Evolutionary conservation across 495 filamentous ascomycete genomes (phyloP).

Genomic region (Penicillium subrubescens): DNA sequence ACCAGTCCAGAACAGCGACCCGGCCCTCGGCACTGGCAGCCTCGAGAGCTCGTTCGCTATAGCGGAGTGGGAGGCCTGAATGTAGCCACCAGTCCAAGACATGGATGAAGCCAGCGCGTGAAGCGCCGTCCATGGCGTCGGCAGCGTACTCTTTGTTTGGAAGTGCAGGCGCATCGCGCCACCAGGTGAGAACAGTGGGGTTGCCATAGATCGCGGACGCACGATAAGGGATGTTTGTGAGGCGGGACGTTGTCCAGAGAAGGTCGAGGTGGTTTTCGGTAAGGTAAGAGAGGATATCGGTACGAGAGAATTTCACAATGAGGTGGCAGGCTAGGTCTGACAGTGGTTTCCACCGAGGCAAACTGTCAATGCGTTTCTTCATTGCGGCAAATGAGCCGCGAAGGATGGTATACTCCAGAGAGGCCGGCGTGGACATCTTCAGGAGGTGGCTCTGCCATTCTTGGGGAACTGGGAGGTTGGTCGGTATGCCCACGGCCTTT

Average conservation of each 20-base stretch:
- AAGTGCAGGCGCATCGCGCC: slow-evolving; percentile 74
- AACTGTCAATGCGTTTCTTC: slow-evolving; percentile 65
- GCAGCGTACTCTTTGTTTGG: slow-evolving; percentile 75
- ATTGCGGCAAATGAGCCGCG: slow-evolving; percentile 67
- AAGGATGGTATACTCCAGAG: slow-evolving; percentile 80
- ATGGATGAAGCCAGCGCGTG: slow-evolving; percentile 75
- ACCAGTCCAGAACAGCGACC: slow-evolving; percentile 86
- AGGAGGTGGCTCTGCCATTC: slow-evolving; percentile 67
- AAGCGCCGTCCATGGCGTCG: slow-evolving; percentile 86
- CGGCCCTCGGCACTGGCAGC: slow-evolving; percentile 81
- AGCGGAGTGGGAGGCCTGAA: slow-evolving; percentile 77
- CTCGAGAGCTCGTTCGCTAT: slow-evolving; percentile 83
- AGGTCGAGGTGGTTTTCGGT: slow-evolving; percentile 74
- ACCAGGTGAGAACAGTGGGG: slow-evolving; percentile 85
- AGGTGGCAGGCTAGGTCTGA: slow-evolving; percentile 82
- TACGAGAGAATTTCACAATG: slow-evolving; percentile 86
- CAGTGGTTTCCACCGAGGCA: slow-evolving; percentile 69
- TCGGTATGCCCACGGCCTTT: slow-evolving; percentile 75
- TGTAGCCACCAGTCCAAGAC: slow-evolving; percentile 91
- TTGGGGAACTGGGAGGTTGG: slow-evolving; percentile 68
- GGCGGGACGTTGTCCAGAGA: slow-evolving; percentile 79
- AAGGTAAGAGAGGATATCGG: slow-evolving; percentile 77
- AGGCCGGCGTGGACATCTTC: slow-evolving; percentile 53
- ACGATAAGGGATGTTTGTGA: slow-evolving; percentile 80
- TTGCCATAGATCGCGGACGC: slow-evolving; percentile 85